Evolutionary conservation across 352 stramenopile species (phyloP), one percentile per base, ranked within the genome.

Genomic region (Plasmopara halstedii): DNA sequence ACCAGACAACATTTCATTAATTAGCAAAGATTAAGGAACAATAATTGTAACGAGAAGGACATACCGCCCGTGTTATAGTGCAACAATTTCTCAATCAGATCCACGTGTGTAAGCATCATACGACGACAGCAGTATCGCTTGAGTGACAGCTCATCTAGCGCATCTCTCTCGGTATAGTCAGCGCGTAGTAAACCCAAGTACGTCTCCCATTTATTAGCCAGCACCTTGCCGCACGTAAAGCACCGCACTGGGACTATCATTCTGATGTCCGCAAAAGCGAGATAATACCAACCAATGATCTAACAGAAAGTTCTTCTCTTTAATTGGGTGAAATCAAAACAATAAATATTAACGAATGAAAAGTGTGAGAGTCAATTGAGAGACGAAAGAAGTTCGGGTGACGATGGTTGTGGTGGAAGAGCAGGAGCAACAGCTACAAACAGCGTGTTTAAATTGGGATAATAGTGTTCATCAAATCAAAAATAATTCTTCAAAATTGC

Each of bases 181-280:
- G 92, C 89, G 51, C 97, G 87, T 42, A 99, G 72, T 42, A 99
- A 76, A 56, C 93, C 86, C 23, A 99, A 75, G 74, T 99, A 99
- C 8, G 92, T 98, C 72, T 99, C 96, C 94, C 95, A 99, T 79
- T 99, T 99, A 80, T 99, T 99, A 42, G 95, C 97, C 67, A 99
- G 97, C 62, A 99, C 92, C 74, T 99, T 99, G 57, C 96, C 96
- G 73, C 96, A 99, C 45, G 96, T 99, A 75, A 99, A 99, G 83
- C 96, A 99, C 59, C 96, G 89, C 57, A 99, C 97, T 18, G 96
- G 97, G 53, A 99, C 97, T 64, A 99, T 99, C 96, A 99, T 97
- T 26, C 6, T 36, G 42, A 44, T 23, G 44, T 53, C 39, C 22
- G 26, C 26, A 31, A 31, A 32, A 44, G 33, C 47, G 36, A 35